Conservation (phyloP, 2,329 filamentous ascomycete species). For the Calonectria pteridis region DNA sequence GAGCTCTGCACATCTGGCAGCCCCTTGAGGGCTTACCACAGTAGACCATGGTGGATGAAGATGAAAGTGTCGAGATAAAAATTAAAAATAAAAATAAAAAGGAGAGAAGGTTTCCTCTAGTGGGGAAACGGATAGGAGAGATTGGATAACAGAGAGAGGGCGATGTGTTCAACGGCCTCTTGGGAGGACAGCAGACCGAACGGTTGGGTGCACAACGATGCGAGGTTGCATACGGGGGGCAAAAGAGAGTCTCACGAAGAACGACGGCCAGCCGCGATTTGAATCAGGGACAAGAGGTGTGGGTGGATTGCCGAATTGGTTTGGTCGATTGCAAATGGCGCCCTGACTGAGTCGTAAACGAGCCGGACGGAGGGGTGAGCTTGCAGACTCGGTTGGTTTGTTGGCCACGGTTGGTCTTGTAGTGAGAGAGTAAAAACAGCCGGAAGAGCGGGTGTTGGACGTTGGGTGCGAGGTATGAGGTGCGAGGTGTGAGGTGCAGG, state of each 20-base stretch:
- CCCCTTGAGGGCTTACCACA: constrained; percentile 75
- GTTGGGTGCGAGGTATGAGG: neutral
- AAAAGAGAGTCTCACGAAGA: constrained; percentile 25
- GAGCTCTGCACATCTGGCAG: constrained; percentile 80
- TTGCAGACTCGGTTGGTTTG: neutral
- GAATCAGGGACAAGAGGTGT: constrained; percentile 3
- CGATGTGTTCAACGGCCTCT: constrained; percentile 36
- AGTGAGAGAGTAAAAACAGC: neutral
- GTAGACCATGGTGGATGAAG: constrained; percentile 67
- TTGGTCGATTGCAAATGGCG: constrained; percentile 12
- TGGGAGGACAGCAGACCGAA: constrained; percentile 39
- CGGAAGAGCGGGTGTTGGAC: neutral
- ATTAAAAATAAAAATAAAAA: too few relatives aligned
- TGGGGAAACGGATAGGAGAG: constrained; percentile 15
- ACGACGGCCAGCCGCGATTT: constrained; percentile 30
- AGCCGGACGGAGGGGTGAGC: neutral
- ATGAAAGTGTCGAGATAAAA: neutral
- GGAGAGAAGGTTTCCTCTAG: constrained; percentile 3
- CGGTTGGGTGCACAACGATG: constrained; percentile 42
- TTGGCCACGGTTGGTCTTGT: neutral
- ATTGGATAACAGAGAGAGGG: constrained; percentile 22
- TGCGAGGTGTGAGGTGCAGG: neutral
- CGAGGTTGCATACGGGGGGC: constrained; percentile 42
- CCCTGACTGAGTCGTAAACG: neutral
- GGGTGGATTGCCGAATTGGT: neutral